Base-by-base conservation (phyloP, 164 flowering plant genomes). In the Nelumbo lutea region DNA sequence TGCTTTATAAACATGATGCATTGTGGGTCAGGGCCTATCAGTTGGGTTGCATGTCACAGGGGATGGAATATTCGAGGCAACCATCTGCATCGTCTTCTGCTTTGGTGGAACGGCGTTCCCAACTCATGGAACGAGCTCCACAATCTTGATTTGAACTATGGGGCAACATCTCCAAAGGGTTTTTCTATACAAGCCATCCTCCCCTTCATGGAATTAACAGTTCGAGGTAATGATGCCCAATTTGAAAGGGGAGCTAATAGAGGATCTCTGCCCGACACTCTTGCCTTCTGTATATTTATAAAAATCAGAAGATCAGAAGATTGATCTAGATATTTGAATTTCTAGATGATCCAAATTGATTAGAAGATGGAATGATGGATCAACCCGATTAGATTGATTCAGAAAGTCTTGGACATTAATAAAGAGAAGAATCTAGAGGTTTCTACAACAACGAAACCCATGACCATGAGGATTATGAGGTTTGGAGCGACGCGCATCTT, bases 41-140 rank as follows among this genome's bases (percentile, higher is more conserved):
- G 42, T 53, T 60, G 59, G 46, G 40, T 56, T 39, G n/a, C 41
- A 50, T 53, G 6, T 71, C 66, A 58, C 84, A 85, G 93, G 84
- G 64, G 57, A 70, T 72, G 73, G 93, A 87, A 65, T 81, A 80
- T 77, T 81, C 82, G 55, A 82, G 91, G 68, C 89, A 88, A 63
- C 89, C 90, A 62, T 75, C 88, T 1, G 78, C 80, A 44, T 88
- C 90, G 39, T 87, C 97, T 6, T 89, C 98, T 1, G 82, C 98
- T 40, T 74, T 95, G 79, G 90, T 89, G 59, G 98, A 95, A 73
- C 78, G 98, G 53, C 88, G 99, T 42, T 88, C 97, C 45, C 99
- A 95, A 74, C 90, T 95, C 56, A 95, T 92, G 91, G 97, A 95
- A 71, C 99, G n/a, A 95, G 76, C 94, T 95, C 42, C 96, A 95